Base-by-base conservation (phyloP, 768 basidiomycete species). In the Nidularia pulvinata region DNA sequence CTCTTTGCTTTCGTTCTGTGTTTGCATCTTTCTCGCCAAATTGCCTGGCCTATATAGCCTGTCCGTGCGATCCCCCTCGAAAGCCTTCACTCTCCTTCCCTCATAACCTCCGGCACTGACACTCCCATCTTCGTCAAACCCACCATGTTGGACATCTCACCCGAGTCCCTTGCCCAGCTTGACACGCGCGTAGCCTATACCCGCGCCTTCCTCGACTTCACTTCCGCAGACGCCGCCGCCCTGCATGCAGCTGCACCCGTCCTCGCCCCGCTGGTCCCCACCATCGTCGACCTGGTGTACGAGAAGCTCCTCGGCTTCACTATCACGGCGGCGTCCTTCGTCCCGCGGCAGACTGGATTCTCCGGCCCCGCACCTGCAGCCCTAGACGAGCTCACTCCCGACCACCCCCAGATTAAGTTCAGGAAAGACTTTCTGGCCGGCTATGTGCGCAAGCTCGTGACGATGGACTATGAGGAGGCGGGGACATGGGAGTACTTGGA, bases 401-500 rank as follows among this genome's bases (percentile, higher is more conserved):
- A 72, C 19, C 70, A 70, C 55, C 67, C 73, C 6, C 72, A 74
- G 51, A 66, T 76, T 49, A 66, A 63, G 39, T 74, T 71, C 60
- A 69, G 75, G 49, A 75, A 69, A 60, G 65, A 63, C 54, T 58
- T 63, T 57, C 46, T 59, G 50, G 62, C 59, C 51, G 43, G 52
- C 10, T 61, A 65, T 45, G 46, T 59, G 1, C 48, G 48, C 14
- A 60, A 64, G 48, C 42, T 66, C 32, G 55, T 74, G 16, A 69
- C 71, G 11, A 58, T 73, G 46, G 71, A 76, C 56, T 76, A 73
- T 55, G 59, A 68, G 4, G 62, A 62, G 11, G 62, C 64, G 7
- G 67, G 68, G 54, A 71, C 67, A 5, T 75, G 72, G 72, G 71
- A 69, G 22, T 74, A 73, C 52, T 54, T 69, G n/a, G 59, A 68